Base-by-base conservation (phyloP, 441 rosid species). In the Bruguiera hainesii region DNA sequence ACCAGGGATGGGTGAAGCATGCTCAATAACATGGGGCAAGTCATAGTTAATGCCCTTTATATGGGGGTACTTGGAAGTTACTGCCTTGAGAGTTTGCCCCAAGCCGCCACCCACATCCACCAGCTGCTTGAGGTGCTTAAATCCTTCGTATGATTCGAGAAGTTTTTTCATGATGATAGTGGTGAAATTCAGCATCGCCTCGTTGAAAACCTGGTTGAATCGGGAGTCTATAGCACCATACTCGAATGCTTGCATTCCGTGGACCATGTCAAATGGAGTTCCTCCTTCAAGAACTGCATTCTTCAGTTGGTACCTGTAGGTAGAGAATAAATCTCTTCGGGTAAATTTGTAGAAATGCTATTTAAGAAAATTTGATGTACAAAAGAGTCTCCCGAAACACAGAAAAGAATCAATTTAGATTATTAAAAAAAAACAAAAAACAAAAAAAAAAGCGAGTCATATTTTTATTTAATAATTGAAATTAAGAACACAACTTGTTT, bases 71-170 rank as follows among this genome's bases (percentile, higher is more conserved):
- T 80, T 83, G 46, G 91, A 76, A 69, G 84, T 63, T 19, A 87
- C 87, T 83, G 83, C 79, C 68, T 75, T 77, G 52, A 86, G 84
- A 4, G 82, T 67, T 37, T 82, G 80, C 13, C 93, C 91, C 18
- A 70, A 75, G 49, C 96, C 91, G 37, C 92, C 92, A 5, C 92
- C 94, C 23, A 90, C 92, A 51, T 90, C 92, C 7, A 86, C 90
- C 56, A 84, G 50, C 7, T 61, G 88, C 71, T 20, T 74, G 64
- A 52, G 81, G 77, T 8, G 82, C 80, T 85, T 81, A 8, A 90
- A 88, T 37, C 90, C 92, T 39, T 65, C 79, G 74, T 86, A 90
- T 18, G 68, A 72, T 63, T 86, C 87, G 2, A 88, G 88, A 67
- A 88, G 69, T 61, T 79, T 81, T 80, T 81, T 85, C 84, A 86